Evolutionary conservation across 2,329 filamentous ascomycete genomes (phyloP).

Genomic region (Fusarium sp.): DNA sequence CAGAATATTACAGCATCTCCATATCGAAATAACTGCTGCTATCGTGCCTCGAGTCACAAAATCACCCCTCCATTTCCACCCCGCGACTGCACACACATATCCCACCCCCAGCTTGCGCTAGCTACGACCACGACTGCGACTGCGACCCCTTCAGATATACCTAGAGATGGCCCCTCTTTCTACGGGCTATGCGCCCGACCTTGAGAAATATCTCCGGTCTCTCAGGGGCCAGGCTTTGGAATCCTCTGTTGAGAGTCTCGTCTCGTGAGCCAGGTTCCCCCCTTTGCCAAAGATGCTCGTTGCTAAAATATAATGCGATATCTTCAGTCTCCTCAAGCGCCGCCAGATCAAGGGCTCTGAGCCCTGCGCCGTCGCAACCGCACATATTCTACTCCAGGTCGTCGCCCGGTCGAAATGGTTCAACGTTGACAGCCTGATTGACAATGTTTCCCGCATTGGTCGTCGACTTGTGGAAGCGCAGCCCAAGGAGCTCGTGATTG

Average conservation of each 20-base stretch:
- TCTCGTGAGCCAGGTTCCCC: constrained; percentile 71
- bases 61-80: constrained; percentile 40
- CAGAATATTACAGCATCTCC: neutral
- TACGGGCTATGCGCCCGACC: constrained; percentile 71
- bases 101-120: constrained; percentile 42
- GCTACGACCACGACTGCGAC: constrained; percentile 17
- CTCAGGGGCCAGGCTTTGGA: constrained; percentile 82
- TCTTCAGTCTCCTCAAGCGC: constrained; percentile 82
- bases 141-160: constrained; percentile 21
- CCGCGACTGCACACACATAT: constrained; percentile 34
- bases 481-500: constrained; percentile 90
- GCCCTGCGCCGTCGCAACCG: constrained; percentile 90
- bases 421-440: constrained; percentile 82
- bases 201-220: constrained; percentile 83
- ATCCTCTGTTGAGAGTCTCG: constrained; percentile 83
- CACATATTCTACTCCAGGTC: constrained; percentile 87
- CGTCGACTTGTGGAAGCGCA: constrained; percentile 83
- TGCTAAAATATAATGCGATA: constrained; percentile 29
- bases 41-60: constrained; percentile 24
- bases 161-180: constrained; percentile 53
- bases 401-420: constrained; percentile 84
- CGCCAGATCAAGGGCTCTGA: constrained; percentile 90
- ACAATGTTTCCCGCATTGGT: constrained; percentile 83
- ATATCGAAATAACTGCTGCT: neutral
- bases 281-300: constrained; percentile 1